Evolutionary conservation across 2,329 filamentous ascomycete species (phyloP), one percentile per base, ranked within the genome.

Genomic region (Fusarium sp.): DNA sequence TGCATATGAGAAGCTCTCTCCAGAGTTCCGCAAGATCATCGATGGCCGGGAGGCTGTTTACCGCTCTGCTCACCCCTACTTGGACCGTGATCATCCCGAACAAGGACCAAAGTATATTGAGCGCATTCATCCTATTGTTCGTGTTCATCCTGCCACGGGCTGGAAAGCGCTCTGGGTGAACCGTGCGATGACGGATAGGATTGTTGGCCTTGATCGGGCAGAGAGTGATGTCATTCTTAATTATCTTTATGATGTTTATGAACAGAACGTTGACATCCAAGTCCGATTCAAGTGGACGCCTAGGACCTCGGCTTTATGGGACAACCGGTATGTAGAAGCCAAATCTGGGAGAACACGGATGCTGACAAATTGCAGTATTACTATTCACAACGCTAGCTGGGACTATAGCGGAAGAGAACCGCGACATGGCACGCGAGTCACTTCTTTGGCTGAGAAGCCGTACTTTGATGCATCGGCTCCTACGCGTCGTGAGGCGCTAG

Each of bases 121-220:
- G 81, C 87, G 92, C 12, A 83, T 87, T 15, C 92, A 94, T 78
- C 91, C 92, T 0, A 80, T 94, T 15, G 92, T 94, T 5, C 87
- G 92, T 7, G 89, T 92, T 0, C 92, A 94, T 78, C 92, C 92
- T 1, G 91, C 90, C 0, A 94, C 92, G 0, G 92, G 92, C 1
- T 94, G 92, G 92, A 94, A 93, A 80, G 86, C 90, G 0, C 85
- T 94, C 1, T 94, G 87, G 85, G 92, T 94, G 1, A 94, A 94
- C 79, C 87, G 91, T 7, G 85, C 89, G 5, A 91, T 94, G 87
- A 94, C 92, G 0, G 86, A 87, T 11, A 85, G 88, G 2, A 94
- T 94, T 54, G 89, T 94, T 1, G 92, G 92, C 0, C 80, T 94
- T 0, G 91, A 94, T 74, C 89, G 88, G 68, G 89, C 86, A 0